These are phyloP conservation scores for barrel medic (Medicago truncatula) DNA, from an alignment of 306 rosid species.

Conservation along the genomic window DNA sequence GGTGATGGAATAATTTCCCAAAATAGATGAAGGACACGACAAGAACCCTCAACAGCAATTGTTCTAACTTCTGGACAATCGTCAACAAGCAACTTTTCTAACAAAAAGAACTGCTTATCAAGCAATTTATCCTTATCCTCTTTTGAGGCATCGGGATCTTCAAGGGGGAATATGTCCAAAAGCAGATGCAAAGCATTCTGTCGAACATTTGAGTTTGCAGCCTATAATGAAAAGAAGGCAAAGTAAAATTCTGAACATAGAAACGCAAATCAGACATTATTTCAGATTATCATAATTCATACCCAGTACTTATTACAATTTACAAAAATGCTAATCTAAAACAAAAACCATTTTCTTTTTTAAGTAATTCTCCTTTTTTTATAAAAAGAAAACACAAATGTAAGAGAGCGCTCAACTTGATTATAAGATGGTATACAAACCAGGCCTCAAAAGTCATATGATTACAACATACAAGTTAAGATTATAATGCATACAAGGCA, in stretches of 20 bases:
- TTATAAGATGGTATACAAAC: neutral
- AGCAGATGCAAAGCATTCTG: slow-evolving; percentile 86
- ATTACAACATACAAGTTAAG: slow-evolving; percentile 1
- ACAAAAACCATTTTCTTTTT: slow-evolving; percentile 4
- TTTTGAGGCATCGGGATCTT: slow-evolving; percentile 90
- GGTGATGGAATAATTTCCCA: slow-evolving; percentile 93
- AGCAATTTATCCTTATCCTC: slow-evolving; percentile 86
- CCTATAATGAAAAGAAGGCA: slow-evolving; percentile 59
- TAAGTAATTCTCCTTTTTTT: too few species aligned
- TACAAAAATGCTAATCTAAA: neutral
- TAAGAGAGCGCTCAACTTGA: neutral
- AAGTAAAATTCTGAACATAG: slow-evolving; percentile 27
- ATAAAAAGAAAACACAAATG: neutral
- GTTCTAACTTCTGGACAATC: slow-evolving; percentile 79
- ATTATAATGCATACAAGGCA: neutral
- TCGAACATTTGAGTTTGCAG: slow-evolving; percentile 91
- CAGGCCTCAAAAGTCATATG: neutral
- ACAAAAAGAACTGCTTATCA: slow-evolving; percentile 75
- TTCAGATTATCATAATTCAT: neutral
- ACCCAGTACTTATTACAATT: neutral
- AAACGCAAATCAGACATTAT: slow-evolving; percentile 26
- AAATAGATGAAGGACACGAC: slow-evolving; percentile 79
- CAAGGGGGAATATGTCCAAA: slow-evolving; percentile 88
- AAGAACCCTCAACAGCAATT: slow-evolving; percentile 92
- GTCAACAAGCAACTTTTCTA: slow-evolving; percentile 77